A percentile compares a stretch with the other conserved stretches of the same genome.
phyloP scores from a whole-genome alignment of 1,284 basidiomycete genomes.

The Abortiporus biennis region DNA sequence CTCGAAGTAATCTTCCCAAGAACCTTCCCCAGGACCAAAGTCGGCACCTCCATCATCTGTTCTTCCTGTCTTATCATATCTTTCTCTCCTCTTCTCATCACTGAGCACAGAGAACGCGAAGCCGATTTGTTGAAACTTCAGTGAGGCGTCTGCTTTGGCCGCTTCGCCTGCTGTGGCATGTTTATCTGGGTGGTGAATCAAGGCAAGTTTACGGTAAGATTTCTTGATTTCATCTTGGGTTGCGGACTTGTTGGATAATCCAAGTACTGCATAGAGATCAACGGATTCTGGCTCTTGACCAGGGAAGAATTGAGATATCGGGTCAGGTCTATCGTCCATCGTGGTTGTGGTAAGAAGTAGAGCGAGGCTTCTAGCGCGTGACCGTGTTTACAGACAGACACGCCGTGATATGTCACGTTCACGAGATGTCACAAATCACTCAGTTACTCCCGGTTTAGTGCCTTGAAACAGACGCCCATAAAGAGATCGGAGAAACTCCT shows the following conservation, averaged over 20 bases:
- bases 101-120: conserved; percentile 86
- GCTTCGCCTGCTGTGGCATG: conserved; percentile 59
- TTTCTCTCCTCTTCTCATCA: conserved; percentile 67
- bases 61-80: conserved; percentile 80
- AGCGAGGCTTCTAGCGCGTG: conserved; percentile 3
- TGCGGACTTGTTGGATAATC: conserved; percentile 41
- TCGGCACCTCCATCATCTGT: conserved; percentile 81
- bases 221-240: conserved; percentile 69
- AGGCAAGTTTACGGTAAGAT: conserved; percentile 80
- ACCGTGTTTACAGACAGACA: conserved; percentile 24
- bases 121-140: conserved; percentile 84
- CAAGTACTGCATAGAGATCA: conserved; percentile 73
- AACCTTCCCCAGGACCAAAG: conserved; percentile 68
- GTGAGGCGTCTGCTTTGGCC: conserved; percentile 56
- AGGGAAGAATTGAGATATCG: conserved; percentile 74
- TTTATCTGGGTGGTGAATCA: conserved; percentile 86
- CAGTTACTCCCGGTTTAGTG: too few relatives aligned
- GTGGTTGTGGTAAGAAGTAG: conserved; percentile 29
- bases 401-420: neutral
- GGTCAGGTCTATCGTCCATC: conserved; percentile 54
- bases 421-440: neutral
- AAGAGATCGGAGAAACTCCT: too few relatives aligned
- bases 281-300: conserved; percentile 47
- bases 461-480: too few relatives aligned
- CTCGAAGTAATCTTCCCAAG: conserved; percentile 92